phyloP scores from a whole-genome alignment of 1,139 yeast genomes.

The Scheffersomyces parashehatae region DNA sequence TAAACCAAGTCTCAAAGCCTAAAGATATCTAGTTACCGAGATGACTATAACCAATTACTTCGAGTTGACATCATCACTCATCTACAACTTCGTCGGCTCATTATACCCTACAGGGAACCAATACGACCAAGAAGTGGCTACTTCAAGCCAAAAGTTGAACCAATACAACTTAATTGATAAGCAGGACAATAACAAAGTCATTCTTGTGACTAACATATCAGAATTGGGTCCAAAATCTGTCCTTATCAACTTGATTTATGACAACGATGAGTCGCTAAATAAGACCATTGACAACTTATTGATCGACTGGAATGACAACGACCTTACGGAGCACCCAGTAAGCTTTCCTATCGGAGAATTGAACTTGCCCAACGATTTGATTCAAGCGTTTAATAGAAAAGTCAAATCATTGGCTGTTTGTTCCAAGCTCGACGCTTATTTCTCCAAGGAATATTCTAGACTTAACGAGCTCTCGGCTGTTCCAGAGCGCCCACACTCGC shows the following conservation, averaged over 20 bases:
- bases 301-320: constrained; percentile 21
- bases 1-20: no score
- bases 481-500: background rate
- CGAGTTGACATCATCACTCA: constrained; percentile 26
- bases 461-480: background rate
- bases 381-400: constrained; percentile 21
- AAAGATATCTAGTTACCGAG: background rate
- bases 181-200: constrained; percentile 6
- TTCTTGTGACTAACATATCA: constrained; percentile 13
- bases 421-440: background rate
- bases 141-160: constrained; percentile 11
- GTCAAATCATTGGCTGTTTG: constrained; percentile 3
- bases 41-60: constrained; percentile 21
- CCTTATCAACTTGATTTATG: constrained; percentile 17
- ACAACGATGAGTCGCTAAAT: constrained; percentile 8
- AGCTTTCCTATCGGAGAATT: constrained; percentile 28
- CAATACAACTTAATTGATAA: constrained; percentile 15
- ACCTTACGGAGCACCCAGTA: constrained; percentile 16
- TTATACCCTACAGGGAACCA: constrained; percentile 8
- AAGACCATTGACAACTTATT: constrained; percentile 21
- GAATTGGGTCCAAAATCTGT: constrained; percentile 12
- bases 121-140: constrained; percentile 9
- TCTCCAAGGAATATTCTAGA: background rate
- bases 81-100: constrained; percentile 26
- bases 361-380: constrained; percentile 23